Evolutionary conservation across 257 asterid genomes (phyloP).

Genomic region (Solanum virginianum): DNA sequence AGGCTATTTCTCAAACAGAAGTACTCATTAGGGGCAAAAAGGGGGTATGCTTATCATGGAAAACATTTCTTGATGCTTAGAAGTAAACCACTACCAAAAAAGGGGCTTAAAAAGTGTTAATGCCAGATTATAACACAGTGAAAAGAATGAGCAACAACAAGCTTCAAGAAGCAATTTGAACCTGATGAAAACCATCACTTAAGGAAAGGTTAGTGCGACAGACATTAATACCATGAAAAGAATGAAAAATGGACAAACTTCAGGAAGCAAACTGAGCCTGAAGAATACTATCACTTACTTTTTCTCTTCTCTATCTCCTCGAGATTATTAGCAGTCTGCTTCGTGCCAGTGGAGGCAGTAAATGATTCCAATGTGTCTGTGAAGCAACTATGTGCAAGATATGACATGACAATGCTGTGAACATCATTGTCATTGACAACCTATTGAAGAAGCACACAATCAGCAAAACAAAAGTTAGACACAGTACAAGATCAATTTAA

Average conservation of each 20-base stretch:
- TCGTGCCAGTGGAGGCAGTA: slow-evolving; percentile 47
- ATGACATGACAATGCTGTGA: slow-evolving; percentile 64
- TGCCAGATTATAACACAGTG: neutral
- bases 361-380: slow-evolving; percentile 68
- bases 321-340: slow-evolving; percentile 35
- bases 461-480: neutral
- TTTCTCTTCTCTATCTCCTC: slow-evolving; percentile 77
- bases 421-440: slow-evolving; percentile 56
- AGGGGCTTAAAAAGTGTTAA: neutral
- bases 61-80: neutral
- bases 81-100: neutral
- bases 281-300: slow-evolving; percentile 33
- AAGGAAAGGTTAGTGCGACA: neutral
- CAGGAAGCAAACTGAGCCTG: neutral
- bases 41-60: neutral
- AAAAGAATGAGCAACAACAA: neutral
- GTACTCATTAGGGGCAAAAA: neutral
- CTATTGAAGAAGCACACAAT: slow-evolving; percentile 15
- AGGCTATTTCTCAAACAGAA: neutral
- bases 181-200: slow-evolving; percentile 12
- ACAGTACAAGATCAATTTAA: neutral
- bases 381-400: slow-evolving; percentile 82
- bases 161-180: neutral
- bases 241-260: neutral
- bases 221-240: neutral